Conservation (phyloP, 257 asterid species). For the Hygrophila difformis region DNA sequence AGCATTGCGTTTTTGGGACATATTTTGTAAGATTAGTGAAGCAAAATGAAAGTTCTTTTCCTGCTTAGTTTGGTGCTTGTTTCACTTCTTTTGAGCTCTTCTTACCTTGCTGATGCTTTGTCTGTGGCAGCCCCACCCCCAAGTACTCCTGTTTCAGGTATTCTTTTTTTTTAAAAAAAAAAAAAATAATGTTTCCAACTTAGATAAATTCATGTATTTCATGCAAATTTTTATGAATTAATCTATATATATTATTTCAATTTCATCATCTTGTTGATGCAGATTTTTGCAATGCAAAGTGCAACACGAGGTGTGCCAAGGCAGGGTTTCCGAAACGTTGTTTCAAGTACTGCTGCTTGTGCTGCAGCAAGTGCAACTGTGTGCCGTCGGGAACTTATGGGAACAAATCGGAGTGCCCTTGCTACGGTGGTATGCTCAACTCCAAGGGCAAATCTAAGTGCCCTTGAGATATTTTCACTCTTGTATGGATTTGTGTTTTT, state of each 20-base stretch:
- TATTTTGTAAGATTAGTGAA: neutral
- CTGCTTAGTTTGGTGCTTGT: slow-evolving; percentile 19
- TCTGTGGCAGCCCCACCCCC: neutral
- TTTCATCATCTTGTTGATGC: too few species aligned
- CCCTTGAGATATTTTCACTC: slow-evolving; percentile 18
- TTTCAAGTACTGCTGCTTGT: slow-evolving; percentile 27
- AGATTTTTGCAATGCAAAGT: slow-evolving; percentile 23
- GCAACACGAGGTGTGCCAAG: slow-evolving; percentile 29
- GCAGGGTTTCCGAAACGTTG: slow-evolving; percentile 33
- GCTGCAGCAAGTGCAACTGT: slow-evolving; percentile 34
- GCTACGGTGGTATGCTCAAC: slow-evolving; percentile 35
- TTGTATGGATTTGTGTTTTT: too few species aligned
- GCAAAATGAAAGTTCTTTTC: slow-evolving; percentile 27
- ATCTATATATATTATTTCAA: too few species aligned
- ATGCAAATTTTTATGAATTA: too few species aligned
- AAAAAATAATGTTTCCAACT: too few species aligned
- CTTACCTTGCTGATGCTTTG: slow-evolving; percentile 11
- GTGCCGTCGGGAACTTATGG: slow-evolving; percentile 42
- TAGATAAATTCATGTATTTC: too few species aligned
- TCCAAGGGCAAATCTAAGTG: slow-evolving; percentile 34
- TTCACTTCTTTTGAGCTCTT: slow-evolving; percentile 21
- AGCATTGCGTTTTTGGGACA: too few species aligned
- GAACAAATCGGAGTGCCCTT: slow-evolving; percentile 39
- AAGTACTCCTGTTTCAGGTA: too few species aligned
- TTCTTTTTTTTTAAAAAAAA: too few species aligned